Conservation (phyloP, 345 rosid species). For the Dipteronia dyeriana region DNA sequence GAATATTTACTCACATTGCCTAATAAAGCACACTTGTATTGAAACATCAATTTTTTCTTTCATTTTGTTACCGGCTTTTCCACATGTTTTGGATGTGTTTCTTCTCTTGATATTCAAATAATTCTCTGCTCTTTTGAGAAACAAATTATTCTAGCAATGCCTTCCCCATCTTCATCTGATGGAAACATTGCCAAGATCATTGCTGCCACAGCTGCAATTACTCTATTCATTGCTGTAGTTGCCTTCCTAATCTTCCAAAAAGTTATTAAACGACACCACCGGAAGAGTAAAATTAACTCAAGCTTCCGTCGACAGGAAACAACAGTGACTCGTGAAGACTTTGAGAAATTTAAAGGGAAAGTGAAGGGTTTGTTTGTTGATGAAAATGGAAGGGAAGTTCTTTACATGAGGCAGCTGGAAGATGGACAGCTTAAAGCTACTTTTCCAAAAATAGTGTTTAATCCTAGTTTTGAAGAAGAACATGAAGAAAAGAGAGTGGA, state of each 20-base stretch:
- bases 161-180: conserved; percentile 8
- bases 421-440: conserved; percentile 23
- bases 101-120: background rate
- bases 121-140: background rate
- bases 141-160: conserved; percentile 16
- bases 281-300: conserved; percentile 13
- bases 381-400: conserved; percentile 53
- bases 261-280: background rate
- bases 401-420: conserved; percentile 52
- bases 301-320: conserved; percentile 41
- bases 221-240: conserved; percentile 28
- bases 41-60: background rate
- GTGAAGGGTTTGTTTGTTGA: conserved; percentile 50
- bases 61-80: background rate
- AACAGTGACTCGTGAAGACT: conserved; percentile 33
- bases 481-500: conserved; percentile 32
- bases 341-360: conserved; percentile 31
- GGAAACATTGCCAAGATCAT: conserved; percentile 25
- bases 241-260: conserved; percentile 38
- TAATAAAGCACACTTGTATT: background rate
- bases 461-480: conserved; percentile 44
- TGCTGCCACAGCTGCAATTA: conserved; percentile 29
- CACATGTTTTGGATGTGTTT: conserved; percentile 9
- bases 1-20: conserved; percentile 11
- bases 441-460: conserved; percentile 39